Base-by-base conservation (phyloP, 805 yeast species). In the Metschnikowia kunwiensis region DNA sequence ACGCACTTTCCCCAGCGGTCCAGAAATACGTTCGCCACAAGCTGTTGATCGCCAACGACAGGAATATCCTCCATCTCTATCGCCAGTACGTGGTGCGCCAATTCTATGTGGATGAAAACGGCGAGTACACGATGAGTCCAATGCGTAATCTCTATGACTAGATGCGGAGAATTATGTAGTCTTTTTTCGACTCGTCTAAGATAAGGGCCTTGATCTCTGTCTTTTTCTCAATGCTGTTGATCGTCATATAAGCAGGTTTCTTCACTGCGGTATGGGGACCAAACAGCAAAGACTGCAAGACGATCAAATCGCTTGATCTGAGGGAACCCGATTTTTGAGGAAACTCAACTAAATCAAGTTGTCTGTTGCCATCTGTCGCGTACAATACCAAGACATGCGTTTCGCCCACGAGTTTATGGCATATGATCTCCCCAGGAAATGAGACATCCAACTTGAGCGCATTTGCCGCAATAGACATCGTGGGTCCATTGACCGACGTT, bases 121-220 rank as follows among this genome's bases (percentile, higher is more conserved):
- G 49, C 0, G 22, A 28, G 2, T 61, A 53, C 36, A 26, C 34
- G 24, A 25, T 54, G 49, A 55, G 59, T 34, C 50, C 58, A 34
- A 47, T 59, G 50, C 41, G 44, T 10, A 52, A 59, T 32, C 55
- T 51, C 32, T 60, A 55, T 43, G 54, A 48, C 51, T 60, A 36
- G 67, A 48, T 65, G 72, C 56, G 57, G 24, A 72, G 53, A 11
- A 70, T 60, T 18, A 57, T 44, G 45, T 70, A 72, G 34, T 64
- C 59, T 42, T 62, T 68, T 32, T 54, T 65, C 17, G 64, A 50
- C 7, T 52, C 44, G 43, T 72, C 77, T 23, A 74, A 42, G 11
- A 75, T 40, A 40, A 72, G 67, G 5, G 68, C 73, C 27, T 58
- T 52, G 10, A 24, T 30, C 7, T 31, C 30, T 0, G 55, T 40